Conservation (phyloP, 2,329 filamentous ascomycete genomes). For the Elsinoe fawcettii region DNA sequence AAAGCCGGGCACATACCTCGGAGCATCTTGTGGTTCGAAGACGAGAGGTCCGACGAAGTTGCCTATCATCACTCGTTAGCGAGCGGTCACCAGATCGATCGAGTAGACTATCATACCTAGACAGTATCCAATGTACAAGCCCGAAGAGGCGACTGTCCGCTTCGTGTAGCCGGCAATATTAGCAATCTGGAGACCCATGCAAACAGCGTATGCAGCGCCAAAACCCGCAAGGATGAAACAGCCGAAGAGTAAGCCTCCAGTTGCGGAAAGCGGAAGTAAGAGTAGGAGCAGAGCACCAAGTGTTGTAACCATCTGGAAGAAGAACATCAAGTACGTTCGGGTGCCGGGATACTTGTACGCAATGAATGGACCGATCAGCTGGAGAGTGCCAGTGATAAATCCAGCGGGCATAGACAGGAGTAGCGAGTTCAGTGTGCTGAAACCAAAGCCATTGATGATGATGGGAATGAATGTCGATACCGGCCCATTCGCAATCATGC, state of each 20-base stretch:
- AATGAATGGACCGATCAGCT: background rate
- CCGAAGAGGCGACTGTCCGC: slow-evolving; percentile 41
- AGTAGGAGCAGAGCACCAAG: slow-evolving; percentile 37
- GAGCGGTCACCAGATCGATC: too few species aligned
- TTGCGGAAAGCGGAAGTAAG: slow-evolving; percentile 35
- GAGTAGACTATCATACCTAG: slow-evolving; percentile 30
- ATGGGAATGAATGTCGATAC: slow-evolving; percentile 39
- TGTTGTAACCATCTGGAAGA: slow-evolving; percentile 6
- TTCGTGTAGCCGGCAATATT: slow-evolving; percentile 49
- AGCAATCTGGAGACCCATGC: slow-evolving; percentile 44
- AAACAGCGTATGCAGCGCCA: slow-evolving; percentile 41
- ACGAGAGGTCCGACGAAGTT: slow-evolving; percentile 42
- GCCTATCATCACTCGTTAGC: too few species aligned
- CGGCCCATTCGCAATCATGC: slow-evolving; percentile 40
- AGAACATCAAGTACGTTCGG: background rate
- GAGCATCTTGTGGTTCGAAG: slow-evolving; percentile 36
- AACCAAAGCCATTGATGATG: slow-evolving; percentile 13
- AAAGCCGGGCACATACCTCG: slow-evolving; percentile 35
- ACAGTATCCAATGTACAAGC: slow-evolving; percentile 46
- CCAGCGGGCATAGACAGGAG: slow-evolving; percentile 33
- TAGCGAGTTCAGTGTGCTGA: slow-evolving; percentile 35
- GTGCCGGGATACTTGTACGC: background rate
- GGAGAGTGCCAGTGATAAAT: background rate
- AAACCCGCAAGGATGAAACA: slow-evolving; percentile 38
- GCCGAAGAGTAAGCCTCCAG: slow-evolving; percentile 42